Base-by-base conservation (phyloP, 2,329 filamentous ascomycete genomes). In the Alternaria burnsii region DNA sequence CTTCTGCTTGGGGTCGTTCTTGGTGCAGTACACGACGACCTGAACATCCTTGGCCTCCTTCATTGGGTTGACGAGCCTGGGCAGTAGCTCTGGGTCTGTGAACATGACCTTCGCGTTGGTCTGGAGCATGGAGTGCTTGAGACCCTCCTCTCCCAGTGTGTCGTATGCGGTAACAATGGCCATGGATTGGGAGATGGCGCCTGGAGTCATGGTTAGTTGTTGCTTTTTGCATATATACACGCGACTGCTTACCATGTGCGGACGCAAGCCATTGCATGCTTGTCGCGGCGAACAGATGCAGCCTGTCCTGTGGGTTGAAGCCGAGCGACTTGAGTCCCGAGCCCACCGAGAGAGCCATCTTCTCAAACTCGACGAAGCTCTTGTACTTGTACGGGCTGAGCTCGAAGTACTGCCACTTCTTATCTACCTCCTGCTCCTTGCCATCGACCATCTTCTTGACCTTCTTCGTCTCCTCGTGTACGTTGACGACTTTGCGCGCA, bases 121-220 rank as follows among this genome's bases (percentile, higher is more conserved):
- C 81, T 97, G 91, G 22, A 89, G 84, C 66, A 97, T 86, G 3
- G 93, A 96, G 82, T 97, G 93, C 81, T 90, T 88, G 65, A 97
- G 86, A 47, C 93, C 94, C 63, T 89, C 88, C 72, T 92, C 87
- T 55, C 94, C 94, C 44, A 97, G 89, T 30, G 93, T 97, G 79
- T 97, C 94, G 80, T 97, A 97, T 52, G 94, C 93, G 46, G 94
- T 98, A 52, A 97, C 94, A 68, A 97, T 94, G 60, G 92, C 88
- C 77, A 97, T 88, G 44, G 92, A 94, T 80, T 98, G 94, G 16
- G 93, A 94, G 20, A 89, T 81, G 57, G 87, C 90, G 83, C 83
- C 83, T 84, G 41, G 20, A 22, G 11, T 12, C 30, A 40, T 22
- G 32, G 52, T 74, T 41, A 76, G 67, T 43, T 3, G 32, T 20